phyloP scores from a whole-genome alignment of 805 yeast species.

The Lipomyces yamanashiensis region DNA sequence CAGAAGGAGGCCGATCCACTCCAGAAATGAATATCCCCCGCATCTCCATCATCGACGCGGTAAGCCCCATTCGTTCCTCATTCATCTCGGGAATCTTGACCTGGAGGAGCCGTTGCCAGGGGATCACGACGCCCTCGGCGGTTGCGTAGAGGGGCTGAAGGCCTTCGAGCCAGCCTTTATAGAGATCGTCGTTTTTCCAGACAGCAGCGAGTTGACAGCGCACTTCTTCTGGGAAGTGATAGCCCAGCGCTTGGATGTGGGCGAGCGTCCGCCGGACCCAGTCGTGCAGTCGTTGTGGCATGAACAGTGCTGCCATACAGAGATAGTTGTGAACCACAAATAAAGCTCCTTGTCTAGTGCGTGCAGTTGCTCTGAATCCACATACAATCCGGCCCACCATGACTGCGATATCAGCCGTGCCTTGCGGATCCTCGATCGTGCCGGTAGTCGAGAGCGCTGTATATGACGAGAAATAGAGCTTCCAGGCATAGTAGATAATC shows the following conservation, averaged over 20 bases:
- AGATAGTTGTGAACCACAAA: conserved; percentile 28
- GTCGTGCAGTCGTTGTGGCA: conserved; percentile 25
- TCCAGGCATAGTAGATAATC: conserved; percentile 22
- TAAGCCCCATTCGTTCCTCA: conserved; percentile 14
- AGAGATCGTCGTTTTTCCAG: conserved; percentile 28
- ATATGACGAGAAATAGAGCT: conserved; percentile 30
- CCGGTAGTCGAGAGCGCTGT: conserved; percentile 24
- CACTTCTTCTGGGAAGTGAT: conserved; percentile 30
- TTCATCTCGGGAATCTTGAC: conserved; percentile 20
- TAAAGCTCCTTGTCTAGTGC: conserved; percentile 24
- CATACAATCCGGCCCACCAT: conserved; percentile 23
- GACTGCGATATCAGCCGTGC: conserved; percentile 20
- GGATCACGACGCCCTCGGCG: conserved; percentile 25
- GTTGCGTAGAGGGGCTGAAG: conserved; percentile 17
- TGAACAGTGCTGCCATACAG: conserved; percentile 27
- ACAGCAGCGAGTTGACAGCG: conserved; percentile 26
- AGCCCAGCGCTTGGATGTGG: conserved; percentile 29
- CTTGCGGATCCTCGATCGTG: conserved; percentile 14
- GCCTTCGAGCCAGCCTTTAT: conserved; percentile 33
- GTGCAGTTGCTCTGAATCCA: conserved; percentile 26
- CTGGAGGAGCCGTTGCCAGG: conserved; percentile 29
- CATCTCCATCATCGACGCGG: conserved; percentile 23
- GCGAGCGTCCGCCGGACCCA: conserved; percentile 35
- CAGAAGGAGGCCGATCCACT: background rate
- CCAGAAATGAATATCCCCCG: conserved; percentile 27